phyloP scores from a whole-genome alignment of 2,329 filamentous ascomycete genomes.

The Pseudogymnoascus pannorum region DNA sequence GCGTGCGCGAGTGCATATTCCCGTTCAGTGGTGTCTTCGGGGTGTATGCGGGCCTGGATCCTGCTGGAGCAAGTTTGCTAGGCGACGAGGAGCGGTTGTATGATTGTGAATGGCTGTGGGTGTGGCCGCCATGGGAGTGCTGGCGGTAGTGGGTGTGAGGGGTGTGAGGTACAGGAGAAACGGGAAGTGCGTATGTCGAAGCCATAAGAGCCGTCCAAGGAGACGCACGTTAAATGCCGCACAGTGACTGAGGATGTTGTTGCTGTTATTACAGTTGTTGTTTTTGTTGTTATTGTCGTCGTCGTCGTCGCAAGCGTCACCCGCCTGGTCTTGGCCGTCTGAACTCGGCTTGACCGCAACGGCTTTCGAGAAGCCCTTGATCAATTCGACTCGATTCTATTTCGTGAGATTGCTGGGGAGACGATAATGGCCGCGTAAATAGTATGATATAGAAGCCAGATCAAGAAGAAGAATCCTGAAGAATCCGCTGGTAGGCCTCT shows the following conservation, averaged over 20 bases:
- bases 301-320: conserved; percentile 18
- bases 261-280: conserved; percentile 26
- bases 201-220: conserved; percentile 21
- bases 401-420: background rate
- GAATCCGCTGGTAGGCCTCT: background rate
- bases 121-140: conserved; percentile 14
- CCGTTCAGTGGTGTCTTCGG: background rate
- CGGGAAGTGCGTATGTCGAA: conserved; percentile 29
- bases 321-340: conserved; percentile 4
- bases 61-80: conserved; percentile 10
- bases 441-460: background rate
- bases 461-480: background rate
- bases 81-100: conserved; percentile 18
- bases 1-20: conserved; percentile 4
- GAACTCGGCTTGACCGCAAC: conserved; percentile 2
- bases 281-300: conserved; percentile 40
- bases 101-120: conserved; percentile 14
- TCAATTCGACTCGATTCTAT: background rate
- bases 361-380: background rate
- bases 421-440: background rate
- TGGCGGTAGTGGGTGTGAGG: conserved; percentile 15
- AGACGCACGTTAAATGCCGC: background rate
- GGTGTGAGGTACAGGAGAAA: conserved; percentile 26
- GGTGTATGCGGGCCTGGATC: background rate
- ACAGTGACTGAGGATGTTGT: background rate